Base-by-base conservation (phyloP, 106 monocot species). In the Posidonia australis region DNA sequence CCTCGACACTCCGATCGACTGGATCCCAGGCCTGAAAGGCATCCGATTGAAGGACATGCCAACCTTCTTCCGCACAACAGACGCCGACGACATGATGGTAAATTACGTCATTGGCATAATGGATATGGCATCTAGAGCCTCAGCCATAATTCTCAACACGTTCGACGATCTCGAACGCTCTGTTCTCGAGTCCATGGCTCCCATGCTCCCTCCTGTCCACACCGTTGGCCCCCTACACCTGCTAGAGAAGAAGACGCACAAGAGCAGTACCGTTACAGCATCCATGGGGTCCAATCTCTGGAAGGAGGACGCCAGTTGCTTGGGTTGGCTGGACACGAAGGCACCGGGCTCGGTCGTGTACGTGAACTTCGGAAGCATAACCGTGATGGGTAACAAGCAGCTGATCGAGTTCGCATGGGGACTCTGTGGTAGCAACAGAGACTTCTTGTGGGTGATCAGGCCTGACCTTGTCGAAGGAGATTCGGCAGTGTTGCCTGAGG, bases 391-490 rank as follows among this genome's bases (percentile, higher is more conserved):
- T 18, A 36, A 29, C 2, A 12, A 53, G 11, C 66, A 66, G 19
- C 2, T 66, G 27, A 22, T 52, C 13, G 66, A 51, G 52, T 66
- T 52, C 11, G 66, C 66, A 10, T 66, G 66, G 66, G 66, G 66
- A 13, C 32, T 66, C 2, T 46, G 24, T 10, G 24, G 17, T 23
- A 64, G 63, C 64, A 30, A 56, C 22, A 28, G 64, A 10, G 54
- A 53, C 10, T 72, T 72, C 41, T 17, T 72, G 21, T 72, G 64
- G 64, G 16, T 72, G 16, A 64, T 72, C 51, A 29, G 72, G 42
- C 64, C 64, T 7, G 72, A 64, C 5, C 72, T 72, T 23, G 54
- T 64, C 11, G 29, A 41, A 28, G 72, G 72, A 10, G 45, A 55
- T 5, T 41, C 72, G 0, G 44, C 64, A 11, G 16, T 72, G 3